Evolutionary conservation across 495 filamentous ascomycete species (phyloP), one percentile per base, ranked within the genome.

Genomic region (Glonium stellatum): DNA sequence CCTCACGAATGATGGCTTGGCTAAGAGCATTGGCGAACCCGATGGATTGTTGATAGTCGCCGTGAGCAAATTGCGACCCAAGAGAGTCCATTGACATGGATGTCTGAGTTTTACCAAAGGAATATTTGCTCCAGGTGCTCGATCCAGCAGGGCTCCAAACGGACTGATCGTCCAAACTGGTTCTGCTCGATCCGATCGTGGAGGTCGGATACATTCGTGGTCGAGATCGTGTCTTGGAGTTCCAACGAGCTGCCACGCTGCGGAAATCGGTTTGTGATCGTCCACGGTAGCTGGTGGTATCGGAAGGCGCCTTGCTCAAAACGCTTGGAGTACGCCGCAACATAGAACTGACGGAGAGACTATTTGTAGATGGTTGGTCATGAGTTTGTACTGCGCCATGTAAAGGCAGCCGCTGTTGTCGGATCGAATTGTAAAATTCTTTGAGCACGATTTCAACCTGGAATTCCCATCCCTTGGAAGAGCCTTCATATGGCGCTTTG

Each of bases 1-100:
- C 93, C 68, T 97, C 95, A 21, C 95, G 86, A 61, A 96, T 96
- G 66, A 97, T 98, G 18, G 93, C 93, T 58, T 75, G 95, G 63
- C 89, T 95, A 1, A 99, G 80, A 15, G 93, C 93, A 73, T 96
- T 97, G 41, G 95, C 93, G 69, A 99, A 99, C 0, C 93, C 93
- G 67, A 99, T 96, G 0, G 91, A 95, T 68, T 95, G 91, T 67
- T 96, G 90, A 67, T 92, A 97, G 66, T 95, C 93, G 23, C 84
- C 85, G 27, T 84, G 84, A 1, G 84, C 85, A 72, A 84, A 89
- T n/a, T 82, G 79, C 1, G 88, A 92, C 18, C 84, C 83, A 63
- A 96, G 82, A 0, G 90, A 95, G 71, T 93, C 89, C 62, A 95
- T 87, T 12, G 92, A 96, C 75, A 91, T 87, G 1, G 90, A 89